These are phyloP conservation scores for Hypoxylon sp. DNA, from an alignment of 2,329 filamentous ascomycete species.

Conservation along the genomic window DNA sequence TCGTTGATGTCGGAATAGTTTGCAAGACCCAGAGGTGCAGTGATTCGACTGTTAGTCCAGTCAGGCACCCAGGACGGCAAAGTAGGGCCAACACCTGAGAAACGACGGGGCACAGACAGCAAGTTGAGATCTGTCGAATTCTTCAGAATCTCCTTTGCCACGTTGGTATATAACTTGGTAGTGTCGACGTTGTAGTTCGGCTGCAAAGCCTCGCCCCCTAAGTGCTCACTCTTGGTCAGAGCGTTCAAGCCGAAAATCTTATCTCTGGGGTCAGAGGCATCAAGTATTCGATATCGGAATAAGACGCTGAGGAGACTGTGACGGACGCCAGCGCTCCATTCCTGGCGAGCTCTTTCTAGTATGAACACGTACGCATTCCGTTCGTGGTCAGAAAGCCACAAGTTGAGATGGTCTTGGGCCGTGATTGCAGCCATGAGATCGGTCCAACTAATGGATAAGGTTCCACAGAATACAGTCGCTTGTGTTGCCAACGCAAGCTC, in stretches of 20 bases:
- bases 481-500: slow-evolving; percentile 44
- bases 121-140: slow-evolving; percentile 40
- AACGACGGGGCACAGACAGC: slow-evolving; percentile 43
- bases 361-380: slow-evolving; percentile 42
- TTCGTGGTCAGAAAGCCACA: slow-evolving; percentile 37
- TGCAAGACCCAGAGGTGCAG: slow-evolving; percentile 42
- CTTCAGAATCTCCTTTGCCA: slow-evolving; percentile 39
- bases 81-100: slow-evolving; percentile 12
- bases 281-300: slow-evolving; percentile 42
- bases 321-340: slow-evolving; percentile 17
- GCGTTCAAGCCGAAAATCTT: slow-evolving; percentile 47
- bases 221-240: slow-evolving; percentile 33
- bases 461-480: slow-evolving; percentile 43
- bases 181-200: slow-evolving; percentile 43
- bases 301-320: slow-evolving; percentile 40
- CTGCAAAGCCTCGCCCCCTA: slow-evolving; percentile 25
- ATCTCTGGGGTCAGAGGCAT: slow-evolving; percentile 46
- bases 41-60: slow-evolving; percentile 45
- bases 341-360: slow-evolving; percentile 36
- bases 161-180: slow-evolving; percentile 40
- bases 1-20: slow-evolving; percentile 44
- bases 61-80: slow-evolving; percentile 50
- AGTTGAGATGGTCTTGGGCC: slow-evolving; percentile 37
- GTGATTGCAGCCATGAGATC: slow-evolving; percentile 44
- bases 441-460: slow-evolving; percentile 32